These are phyloP conservation scores for Solanum boliviense DNA, from an alignment of 257 asterid genomes.

Conservation along the genomic window DNA sequence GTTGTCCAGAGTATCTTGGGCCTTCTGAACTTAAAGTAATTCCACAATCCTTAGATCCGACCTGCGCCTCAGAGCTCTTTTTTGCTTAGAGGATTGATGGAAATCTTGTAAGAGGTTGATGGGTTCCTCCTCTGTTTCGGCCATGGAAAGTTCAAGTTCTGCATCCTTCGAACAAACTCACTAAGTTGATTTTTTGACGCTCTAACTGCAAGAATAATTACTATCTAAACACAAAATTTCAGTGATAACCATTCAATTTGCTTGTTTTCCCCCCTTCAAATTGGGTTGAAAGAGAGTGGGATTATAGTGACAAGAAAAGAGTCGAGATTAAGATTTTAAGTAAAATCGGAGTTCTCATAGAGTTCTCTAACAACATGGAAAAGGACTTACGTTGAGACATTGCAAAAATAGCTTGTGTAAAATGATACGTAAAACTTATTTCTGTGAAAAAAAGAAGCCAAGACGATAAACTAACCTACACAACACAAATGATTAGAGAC, in stretches of 20 bases:
- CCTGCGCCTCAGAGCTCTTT: too few species aligned
- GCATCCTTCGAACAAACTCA: too few species aligned
- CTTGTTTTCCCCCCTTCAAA: not conserved
- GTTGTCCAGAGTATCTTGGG: not conserved
- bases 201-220: not conserved
- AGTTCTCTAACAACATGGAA: not conserved
- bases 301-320: not conserved
- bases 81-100: too few species aligned
- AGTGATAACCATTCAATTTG: not conserved
- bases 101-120: too few species aligned
- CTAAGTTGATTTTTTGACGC: not conserved
- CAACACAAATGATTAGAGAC: not conserved
- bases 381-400: not conserved
- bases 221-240: not conserved
- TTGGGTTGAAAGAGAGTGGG: not conserved
- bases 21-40: too few species aligned
- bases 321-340: not conserved
- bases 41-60: not conserved
- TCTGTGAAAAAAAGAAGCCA: not conserved
- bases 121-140: too few species aligned
- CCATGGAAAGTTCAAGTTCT: too few species aligned
- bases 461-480: not conserved
- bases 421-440: not conserved
- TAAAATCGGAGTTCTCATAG: not conserved
- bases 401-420: not conserved